phyloP scores from a whole-genome alignment of 495 filamentous ascomycete species.

The Lindgomyces ingoldianus region DNA sequence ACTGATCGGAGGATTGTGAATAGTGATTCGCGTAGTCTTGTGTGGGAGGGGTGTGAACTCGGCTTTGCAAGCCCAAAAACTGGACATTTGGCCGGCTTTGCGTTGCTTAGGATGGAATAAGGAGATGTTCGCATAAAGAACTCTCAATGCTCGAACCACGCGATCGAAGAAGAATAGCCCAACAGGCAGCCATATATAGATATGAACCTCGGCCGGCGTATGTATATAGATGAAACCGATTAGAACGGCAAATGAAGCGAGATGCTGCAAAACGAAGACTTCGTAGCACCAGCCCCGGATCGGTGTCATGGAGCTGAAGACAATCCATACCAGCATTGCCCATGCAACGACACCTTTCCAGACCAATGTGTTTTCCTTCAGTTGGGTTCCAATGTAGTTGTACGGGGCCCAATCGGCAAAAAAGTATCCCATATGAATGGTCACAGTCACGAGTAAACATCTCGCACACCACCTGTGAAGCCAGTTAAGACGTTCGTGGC shows the following conservation, averaged over 20 bases:
- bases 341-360: slow-evolving; percentile 73
- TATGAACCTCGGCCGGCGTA: slow-evolving; percentile 55
- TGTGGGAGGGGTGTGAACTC: slow-evolving; percentile 63
- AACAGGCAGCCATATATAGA: slow-evolving; percentile 73
- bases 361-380: slow-evolving; percentile 64
- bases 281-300: slow-evolving; percentile 72
- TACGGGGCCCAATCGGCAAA: slow-evolving; percentile 66
- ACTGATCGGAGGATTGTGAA: slow-evolving; percentile 65
- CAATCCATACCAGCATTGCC: slow-evolving; percentile 70
- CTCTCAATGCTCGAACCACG: slow-evolving; percentile 51
- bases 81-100: slow-evolving; percentile 28
- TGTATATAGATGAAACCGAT: slow-evolving; percentile 68
- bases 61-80: slow-evolving; percentile 54
- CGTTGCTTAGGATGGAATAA: slow-evolving; percentile 52
- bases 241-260: slow-evolving; percentile 67
- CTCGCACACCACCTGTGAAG: slow-evolving; percentile 79
- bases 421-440: slow-evolving; percentile 75
- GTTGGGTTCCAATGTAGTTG: slow-evolving; percentile 62
- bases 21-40: slow-evolving; percentile 67
- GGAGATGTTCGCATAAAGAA: slow-evolving; percentile 67
- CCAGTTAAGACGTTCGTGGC: slow-evolving; percentile 80
- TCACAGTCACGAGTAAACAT: slow-evolving; percentile 70
- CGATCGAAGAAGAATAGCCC: slow-evolving; percentile 72
- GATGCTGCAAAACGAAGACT: slow-evolving; percentile 78
- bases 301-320: slow-evolving; percentile 66